Conservation (phyloP, 495 filamentous ascomycete species). For the Penicillium taxi region DNA sequence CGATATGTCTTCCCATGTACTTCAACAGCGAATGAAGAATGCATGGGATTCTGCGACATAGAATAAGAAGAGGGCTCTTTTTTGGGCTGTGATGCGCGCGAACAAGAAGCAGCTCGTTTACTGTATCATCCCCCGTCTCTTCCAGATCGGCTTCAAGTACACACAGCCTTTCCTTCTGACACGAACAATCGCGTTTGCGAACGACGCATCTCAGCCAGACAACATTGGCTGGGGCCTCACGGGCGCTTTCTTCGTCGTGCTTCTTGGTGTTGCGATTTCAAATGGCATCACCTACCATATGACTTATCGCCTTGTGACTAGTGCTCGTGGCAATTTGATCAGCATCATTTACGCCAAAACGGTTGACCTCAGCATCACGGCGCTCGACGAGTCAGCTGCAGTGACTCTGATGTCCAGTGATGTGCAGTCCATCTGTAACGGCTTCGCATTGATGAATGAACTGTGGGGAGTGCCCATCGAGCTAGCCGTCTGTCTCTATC, state of each 20-base stretch:
- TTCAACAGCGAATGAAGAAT: constrained; percentile 1
- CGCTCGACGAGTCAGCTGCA: constrained; percentile 2
- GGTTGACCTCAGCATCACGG: constrained; percentile 1
- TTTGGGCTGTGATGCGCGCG: neutral
- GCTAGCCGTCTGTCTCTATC: neutral
- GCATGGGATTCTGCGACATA: neutral
- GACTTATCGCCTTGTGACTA: constrained; percentile 2
- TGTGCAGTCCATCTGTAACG: constrained; percentile 2
- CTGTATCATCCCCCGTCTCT: constrained; percentile 1
- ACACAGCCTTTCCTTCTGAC: constrained; percentile 1
- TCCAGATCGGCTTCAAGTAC: constrained; percentile 3
- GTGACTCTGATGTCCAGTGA: constrained; percentile 6
- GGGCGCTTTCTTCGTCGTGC: constrained; percentile 1
- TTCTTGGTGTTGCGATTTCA: neutral
- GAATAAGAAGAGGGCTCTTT: neutral
- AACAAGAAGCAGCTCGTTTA: neutral
- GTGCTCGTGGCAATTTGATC: neutral
- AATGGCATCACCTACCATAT: constrained; percentile 3
- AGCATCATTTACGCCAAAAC: constrained; percentile 4
- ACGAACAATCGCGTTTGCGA: constrained; percentile 1
- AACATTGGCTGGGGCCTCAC: constrained; percentile 5
- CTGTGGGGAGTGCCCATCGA: constrained; percentile 3
- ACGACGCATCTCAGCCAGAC: constrained; percentile 1
- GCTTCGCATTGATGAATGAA: neutral
- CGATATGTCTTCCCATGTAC: neutral